These are phyloP conservation scores for Cryptosporidium parvum DNA, from an alignment of 169 alveolate genomes.

Conservation along the genomic window DNA sequence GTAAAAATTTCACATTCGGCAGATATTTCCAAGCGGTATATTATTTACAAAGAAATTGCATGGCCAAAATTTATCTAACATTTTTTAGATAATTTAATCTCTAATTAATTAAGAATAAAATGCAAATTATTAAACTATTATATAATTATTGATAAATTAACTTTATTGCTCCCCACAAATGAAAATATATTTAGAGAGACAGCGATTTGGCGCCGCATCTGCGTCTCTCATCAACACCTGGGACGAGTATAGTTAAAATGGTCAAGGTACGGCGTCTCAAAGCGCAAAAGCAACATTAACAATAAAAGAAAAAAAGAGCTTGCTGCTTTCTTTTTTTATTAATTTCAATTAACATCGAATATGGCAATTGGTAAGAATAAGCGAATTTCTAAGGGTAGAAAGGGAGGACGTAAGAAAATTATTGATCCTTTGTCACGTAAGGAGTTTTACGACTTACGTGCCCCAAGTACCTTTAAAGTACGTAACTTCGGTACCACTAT, in stretches of 20 bases:
- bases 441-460: slow-evolving; percentile 97
- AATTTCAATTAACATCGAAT: slow-evolving; percentile 47
- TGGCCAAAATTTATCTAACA: background rate
- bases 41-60: background rate
- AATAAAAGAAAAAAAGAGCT: background rate
- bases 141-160: too few relatives aligned
- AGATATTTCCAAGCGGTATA: background rate
- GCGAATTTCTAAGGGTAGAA: slow-evolving; percentile 95
- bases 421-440: slow-evolving; percentile 95
- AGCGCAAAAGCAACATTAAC: slow-evolving; percentile 26
- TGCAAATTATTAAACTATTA: background rate
- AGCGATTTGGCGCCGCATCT: slow-evolving; percentile 20
- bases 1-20: background rate
- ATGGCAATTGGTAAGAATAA: slow-evolving; percentile 98
- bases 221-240: slow-evolving; percentile 21
- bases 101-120: too few relatives aligned
- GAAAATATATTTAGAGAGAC: background rate
- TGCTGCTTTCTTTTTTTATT: slow-evolving; percentile 24
- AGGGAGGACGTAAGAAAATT: slow-evolving; percentile 97
- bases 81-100: background rate
- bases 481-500: slow-evolving; percentile 94
- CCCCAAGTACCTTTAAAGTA: slow-evolving; percentile 94
- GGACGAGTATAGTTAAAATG: slow-evolving; percentile 2
- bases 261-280: slow-evolving; percentile 72
- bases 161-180: background rate